Evolutionary conservation across 805 yeast genomes (phyloP), one percentile per base, ranked within the genome.

Genomic region (Priceomyces melissophilus): DNA sequence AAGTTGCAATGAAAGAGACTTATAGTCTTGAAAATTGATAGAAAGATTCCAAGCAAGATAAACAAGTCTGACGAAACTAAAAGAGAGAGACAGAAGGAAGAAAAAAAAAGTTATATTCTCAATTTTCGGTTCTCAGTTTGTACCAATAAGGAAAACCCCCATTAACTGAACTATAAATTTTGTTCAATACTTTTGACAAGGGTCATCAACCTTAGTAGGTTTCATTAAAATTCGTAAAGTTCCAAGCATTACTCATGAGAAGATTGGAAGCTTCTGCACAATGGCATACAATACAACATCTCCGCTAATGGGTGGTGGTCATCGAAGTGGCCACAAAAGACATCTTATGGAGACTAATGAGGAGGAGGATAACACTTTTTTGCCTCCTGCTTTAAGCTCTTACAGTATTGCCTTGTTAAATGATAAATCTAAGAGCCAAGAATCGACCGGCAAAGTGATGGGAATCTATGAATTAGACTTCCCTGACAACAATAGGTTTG

Each of bases 371-470:
- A 72, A 67, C 45, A 73, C 76, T 30, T 75, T 75, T 50, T 65
- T 73, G 33, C 84, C 84, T 1, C 85, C 85, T 2, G 78, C 77
- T 10, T 63, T 79, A 44, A 78, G 83, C 52, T 69, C 78, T 4
- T 80, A 78, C 51, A 77, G 81, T 29, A 65, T 76, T 14, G 82
- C 80, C 17, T 58, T 79, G 16, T 58, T 79, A 30, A 67, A 72
- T 31, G 73, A 67, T 26, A 45, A 59, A 32, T 52, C 44, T 17
- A 10, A 37, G 16, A 23, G 40, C 30, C 14, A 36, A 10, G 38
- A 23, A 28, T 37, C 42, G 16, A 34, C 38, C 38, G 23, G 34
- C 10, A 49, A 48, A 20, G 49, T 61, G 14, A 59, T 64, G 4
- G 65, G 67, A 2, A 49, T 60, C 16, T 62, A 63, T 45, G 63